These are phyloP conservation scores for Keithomyces neogunnii DNA, from an alignment of 2,329 filamentous ascomycete species.

Conservation along the genomic window DNA sequence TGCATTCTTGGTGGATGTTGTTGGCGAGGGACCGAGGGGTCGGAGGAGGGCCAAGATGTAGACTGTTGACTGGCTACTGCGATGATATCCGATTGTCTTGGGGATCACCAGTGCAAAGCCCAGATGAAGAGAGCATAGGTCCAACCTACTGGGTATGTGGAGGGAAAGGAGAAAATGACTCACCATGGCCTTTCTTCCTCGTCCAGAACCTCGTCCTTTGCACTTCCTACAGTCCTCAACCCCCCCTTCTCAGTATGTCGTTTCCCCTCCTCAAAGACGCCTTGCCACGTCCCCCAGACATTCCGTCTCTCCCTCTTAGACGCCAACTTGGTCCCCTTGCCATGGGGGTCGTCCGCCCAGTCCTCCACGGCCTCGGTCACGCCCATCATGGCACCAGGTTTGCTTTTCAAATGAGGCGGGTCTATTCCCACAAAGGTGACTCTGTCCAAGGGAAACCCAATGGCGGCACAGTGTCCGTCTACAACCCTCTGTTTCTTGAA, in stretches of 20 bases:
- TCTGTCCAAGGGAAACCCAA: conserved; percentile 41
- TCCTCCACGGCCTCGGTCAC: conserved; percentile 33
- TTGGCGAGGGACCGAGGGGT: conserved; percentile 23
- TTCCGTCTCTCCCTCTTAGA: conserved; percentile 42
- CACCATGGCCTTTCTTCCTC: conserved; percentile 32
- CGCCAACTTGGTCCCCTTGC: conserved; percentile 33
- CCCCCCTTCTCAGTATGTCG: conserved; percentile 23
- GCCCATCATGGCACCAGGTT: conserved; percentile 30
- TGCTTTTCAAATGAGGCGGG: conserved; percentile 38
- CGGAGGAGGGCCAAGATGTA: conserved; percentile 21
- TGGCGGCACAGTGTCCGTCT: conserved; percentile 53
- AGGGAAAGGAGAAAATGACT: background rate
- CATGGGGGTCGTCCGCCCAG: conserved; percentile 46
- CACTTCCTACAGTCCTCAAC: conserved; percentile 23
- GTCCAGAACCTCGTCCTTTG: conserved; percentile 31
- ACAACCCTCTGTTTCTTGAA: conserved; percentile 56
- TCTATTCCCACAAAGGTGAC: conserved; percentile 55
- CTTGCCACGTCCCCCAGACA: conserved; percentile 36
- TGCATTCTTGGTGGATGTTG: conserved; percentile 47
- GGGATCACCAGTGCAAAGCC: too few relatives aligned
- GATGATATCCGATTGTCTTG: background rate
- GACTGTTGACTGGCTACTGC: background rate
- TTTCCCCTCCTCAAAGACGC: conserved; percentile 32
- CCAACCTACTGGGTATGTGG: too few relatives aligned
- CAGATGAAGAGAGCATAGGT: too few relatives aligned